Evolutionary conservation across 2,329 filamentous ascomycete species (phyloP), one percentile per base, ranked within the genome.

Genomic region (Verticillium nonalfalfae): DNA sequence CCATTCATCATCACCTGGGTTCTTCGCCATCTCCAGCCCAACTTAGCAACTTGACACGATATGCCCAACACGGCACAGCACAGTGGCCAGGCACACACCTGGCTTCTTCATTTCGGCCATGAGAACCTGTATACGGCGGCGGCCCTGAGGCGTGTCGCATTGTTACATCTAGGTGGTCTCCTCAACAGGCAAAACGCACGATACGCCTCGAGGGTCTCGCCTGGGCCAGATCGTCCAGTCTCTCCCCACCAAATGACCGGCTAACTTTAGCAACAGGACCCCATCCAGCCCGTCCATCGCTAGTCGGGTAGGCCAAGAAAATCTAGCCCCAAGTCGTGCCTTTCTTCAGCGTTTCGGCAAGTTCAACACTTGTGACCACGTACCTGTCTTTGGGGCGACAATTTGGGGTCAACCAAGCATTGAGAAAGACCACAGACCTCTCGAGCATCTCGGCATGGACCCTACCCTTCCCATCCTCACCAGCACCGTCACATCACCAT

Each of bases 1-100:
- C 18, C 18, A 21, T 26, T 52, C 18, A 21, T 52, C 7, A 21
- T 45, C 14, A 18, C 39, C 39, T 45, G 39, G 39, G 39, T n/a
- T 52, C 76, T 13, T 78, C 69, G 1, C 62, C 40, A 33, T 76
- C 65, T 0, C 72, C 69, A 0, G 74, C 67, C 72, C 73, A 76
- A 1, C 65, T 26, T 1, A 77, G 0, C 0, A 79, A 58, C 56
- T 70, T 68, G 4, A 52, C 21, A 77, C 76, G 45, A 52, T 18
- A 26, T 9, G 39, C 39, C 45, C 6, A 21, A 3, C 18, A 21
- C 18, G 21, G 21, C 45, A 15, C 39, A 14, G 39, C 15, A 40
- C 39, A 21, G 7, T 26, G 45, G 18, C 45, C 45, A 52, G 45
- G 21, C 45, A 52, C 45, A 52, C 45, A 18, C 7, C 45, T 18